phyloP scores from a whole-genome alignment of 257 asterid genomes.

The Solanum chiquidenum region DNA sequence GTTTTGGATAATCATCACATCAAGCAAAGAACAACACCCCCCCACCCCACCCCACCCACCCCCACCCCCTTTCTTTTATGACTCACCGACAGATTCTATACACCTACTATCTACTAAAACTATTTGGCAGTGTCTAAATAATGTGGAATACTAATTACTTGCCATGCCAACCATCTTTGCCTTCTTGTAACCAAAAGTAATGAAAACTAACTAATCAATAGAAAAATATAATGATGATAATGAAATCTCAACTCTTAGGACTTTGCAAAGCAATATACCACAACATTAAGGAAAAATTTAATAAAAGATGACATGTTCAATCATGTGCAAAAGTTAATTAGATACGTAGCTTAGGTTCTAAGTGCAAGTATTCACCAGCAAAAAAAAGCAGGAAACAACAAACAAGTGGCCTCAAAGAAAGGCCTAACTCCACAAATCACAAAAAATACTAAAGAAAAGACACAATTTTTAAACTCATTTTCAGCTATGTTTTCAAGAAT shows the following conservation, averaged over 20 bases:
- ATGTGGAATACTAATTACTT: not conserved
- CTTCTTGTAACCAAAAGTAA: not conserved
- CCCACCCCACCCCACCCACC: not conserved
- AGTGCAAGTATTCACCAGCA: not conserved
- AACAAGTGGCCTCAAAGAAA: not conserved
- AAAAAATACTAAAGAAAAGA: not conserved
- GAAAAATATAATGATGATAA: constrained; percentile 9
- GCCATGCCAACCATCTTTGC: not conserved
- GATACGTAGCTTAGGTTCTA: constrained; percentile 3
- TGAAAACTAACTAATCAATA: not conserved
- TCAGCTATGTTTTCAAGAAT: not conserved
- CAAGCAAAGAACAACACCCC: not conserved
- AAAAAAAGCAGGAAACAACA: not conserved
- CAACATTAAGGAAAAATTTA: not conserved
- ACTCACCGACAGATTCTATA: constrained; percentile 26
- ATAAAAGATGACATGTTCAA: not conserved
- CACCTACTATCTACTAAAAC: constrained; percentile 3
- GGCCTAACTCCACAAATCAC: not conserved
- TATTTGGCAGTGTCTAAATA: not conserved
- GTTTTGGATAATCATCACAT: not conserved
- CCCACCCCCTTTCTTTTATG: not conserved
- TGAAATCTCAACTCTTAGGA: constrained; percentile 7
- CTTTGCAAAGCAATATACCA: not conserved
- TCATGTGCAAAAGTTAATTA: not conserved
- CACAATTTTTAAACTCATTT: not conserved